phyloP scores from a whole-genome alignment of 192 early-diverging fungal species.

The Entomortierella parvispora region DNA sequence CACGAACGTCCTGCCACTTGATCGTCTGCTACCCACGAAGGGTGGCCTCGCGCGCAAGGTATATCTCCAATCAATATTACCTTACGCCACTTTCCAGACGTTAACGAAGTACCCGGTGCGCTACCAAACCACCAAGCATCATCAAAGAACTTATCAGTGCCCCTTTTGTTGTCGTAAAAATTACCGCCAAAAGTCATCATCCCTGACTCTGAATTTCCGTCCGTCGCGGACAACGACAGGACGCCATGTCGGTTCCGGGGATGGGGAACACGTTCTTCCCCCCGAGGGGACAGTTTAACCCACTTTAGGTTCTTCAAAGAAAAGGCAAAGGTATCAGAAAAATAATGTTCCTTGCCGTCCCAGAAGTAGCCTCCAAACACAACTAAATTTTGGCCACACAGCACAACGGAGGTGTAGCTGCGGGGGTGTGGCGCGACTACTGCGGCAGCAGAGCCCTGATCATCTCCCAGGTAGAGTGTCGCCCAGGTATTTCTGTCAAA shows the following conservation, averaged over 20 bases:
- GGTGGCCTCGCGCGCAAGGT: conserved; percentile 31
- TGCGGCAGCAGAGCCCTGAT: conserved; percentile 3
- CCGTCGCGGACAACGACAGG: conserved; percentile 9
- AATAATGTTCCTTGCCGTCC: conserved; percentile 35
- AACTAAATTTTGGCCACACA: conserved; percentile 21
- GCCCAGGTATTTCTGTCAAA: conserved; percentile 19
- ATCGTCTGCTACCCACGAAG: conserved; percentile 27
- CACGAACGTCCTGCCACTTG: conserved; percentile 32
- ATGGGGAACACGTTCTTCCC: conserved; percentile 20
- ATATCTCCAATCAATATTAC: conserved; percentile 24
- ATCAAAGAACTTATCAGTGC: conserved; percentile 30
- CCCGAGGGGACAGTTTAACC: conserved; percentile 26
- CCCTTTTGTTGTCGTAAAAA: conserved; percentile 14
- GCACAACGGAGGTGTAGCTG: conserved; percentile 32
- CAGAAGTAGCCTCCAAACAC: conserved; percentile 28
- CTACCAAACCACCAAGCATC: conserved; percentile 32
- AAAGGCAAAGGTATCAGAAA: conserved; percentile 28
- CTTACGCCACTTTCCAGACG: conserved; percentile 31
- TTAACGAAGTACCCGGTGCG: conserved; percentile 6
- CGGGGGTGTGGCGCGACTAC: conserved; percentile 29
- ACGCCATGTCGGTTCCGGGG: conserved; percentile 28
- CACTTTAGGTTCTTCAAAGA: conserved; percentile 20
- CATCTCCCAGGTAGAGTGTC: conserved; percentile 4
- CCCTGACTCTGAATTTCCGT: conserved; percentile 20
- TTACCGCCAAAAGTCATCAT: conserved; percentile 40